Percentiles rank a stretch among this genome's conserved stretches.
Evolutionary conservation across 371 early-diverging fungal genomes (phyloP).

Genomic region (Mortierella sp.): DNA sequence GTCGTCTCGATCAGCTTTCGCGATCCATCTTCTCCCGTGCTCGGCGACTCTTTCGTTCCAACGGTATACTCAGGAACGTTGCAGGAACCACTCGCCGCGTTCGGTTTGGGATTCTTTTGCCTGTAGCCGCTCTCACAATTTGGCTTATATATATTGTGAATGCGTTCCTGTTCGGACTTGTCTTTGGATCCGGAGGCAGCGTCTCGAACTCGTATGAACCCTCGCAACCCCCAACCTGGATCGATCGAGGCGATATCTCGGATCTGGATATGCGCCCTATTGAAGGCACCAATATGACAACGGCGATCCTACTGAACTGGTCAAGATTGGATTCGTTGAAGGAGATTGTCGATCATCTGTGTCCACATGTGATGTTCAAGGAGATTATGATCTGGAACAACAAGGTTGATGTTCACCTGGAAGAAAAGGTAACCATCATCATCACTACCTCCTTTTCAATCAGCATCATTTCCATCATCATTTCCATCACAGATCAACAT

Average conservation of each 20-base stretch:
- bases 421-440: conserved; percentile 58
- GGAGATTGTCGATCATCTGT: conserved; percentile 64
- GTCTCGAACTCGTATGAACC: conserved; percentile 1
- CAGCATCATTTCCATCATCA: too few relatives aligned
- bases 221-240: conserved; percentile 26
- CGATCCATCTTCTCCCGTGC: conserved; percentile 26
- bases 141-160: conserved; percentile 31
- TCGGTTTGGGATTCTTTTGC: conserved; percentile 44
- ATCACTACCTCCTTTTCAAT: neutral
- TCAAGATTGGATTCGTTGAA: conserved; percentile 57
- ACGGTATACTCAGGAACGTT: conserved; percentile 25
- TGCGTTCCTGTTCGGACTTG: conserved; percentile 26
- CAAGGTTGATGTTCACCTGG: conserved; percentile 62
- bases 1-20: conserved; percentile 38
- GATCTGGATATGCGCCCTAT: conserved; percentile 64
- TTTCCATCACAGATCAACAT: too few relatives aligned
- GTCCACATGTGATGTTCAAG: conserved; percentile 72
- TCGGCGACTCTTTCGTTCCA: conserved; percentile 35
- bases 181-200: conserved; percentile 25
- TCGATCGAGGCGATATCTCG: conserved; percentile 52
- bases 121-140: conserved; percentile 2
- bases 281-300: conserved; percentile 65
- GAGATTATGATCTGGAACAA: conserved; percentile 74
- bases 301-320: conserved; percentile 65
- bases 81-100: conserved; percentile 37